A percentile compares a stretch with the other conserved stretches of the same genome.
phyloP scores from a whole-genome alignment of 768 basidiomycete species.

The Pleurotus sapidus region DNA sequence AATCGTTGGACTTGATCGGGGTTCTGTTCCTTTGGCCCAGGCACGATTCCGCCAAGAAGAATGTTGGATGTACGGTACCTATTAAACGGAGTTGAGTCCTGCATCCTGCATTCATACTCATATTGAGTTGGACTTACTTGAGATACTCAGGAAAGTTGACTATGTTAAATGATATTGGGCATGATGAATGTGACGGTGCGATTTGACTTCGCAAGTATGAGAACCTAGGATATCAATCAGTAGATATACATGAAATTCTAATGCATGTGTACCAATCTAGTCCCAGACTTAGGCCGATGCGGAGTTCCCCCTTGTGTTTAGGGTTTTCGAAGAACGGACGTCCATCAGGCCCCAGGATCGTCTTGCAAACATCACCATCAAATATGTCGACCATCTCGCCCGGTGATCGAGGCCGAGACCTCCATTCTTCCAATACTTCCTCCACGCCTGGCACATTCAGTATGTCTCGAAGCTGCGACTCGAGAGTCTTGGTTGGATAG shows the following conservation, averaged over 20 bases:
- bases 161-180: constrained; percentile 23
- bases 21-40: constrained; percentile 22
- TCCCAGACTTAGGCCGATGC: neutral
- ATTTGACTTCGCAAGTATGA: constrained; percentile 21
- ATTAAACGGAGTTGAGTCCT: neutral
- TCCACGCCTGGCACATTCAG: neutral
- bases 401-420: too few species aligned
- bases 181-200: constrained; percentile 21
- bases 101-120: neutral
- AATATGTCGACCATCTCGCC: neutral
- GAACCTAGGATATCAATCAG: constrained; percentile 20
- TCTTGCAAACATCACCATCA: neutral
- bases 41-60: constrained; percentile 18
- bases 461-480: neutral
- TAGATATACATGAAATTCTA: too few species aligned
- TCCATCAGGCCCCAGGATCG: neutral
- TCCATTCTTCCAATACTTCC: neutral
- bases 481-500: neutral
- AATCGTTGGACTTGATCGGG: constrained; percentile 17
- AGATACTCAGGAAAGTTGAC: constrained; percentile 20
- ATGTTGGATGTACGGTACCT: constrained; percentile 22
- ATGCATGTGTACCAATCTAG: neutral
- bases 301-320: neutral
- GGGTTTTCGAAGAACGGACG: neutral
- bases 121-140: constrained; percentile 9